Evolutionary conservation across 306 rosid genomes (phyloP), one percentile per base, ranked within the genome.

Genomic region (Vicia faba): DNA sequence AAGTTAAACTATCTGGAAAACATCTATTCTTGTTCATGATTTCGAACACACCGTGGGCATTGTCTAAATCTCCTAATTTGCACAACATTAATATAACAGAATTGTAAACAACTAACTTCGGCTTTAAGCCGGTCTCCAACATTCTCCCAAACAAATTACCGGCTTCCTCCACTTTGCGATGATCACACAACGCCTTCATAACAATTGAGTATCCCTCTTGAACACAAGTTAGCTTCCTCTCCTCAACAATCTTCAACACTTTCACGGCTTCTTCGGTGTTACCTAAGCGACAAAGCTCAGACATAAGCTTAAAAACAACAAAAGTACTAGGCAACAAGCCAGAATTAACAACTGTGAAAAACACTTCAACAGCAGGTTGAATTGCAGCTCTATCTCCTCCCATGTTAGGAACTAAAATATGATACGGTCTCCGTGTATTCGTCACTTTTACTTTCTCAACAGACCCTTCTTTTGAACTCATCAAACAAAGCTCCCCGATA

Each of bases 11-110:
- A 76, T 88, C 88, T 3, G 95, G 87, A 55, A 78, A 44, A 29
- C 95, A 84, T 59, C 91, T 68, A 14, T 85, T 82, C 79, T 66
- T 85, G 72, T 80, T 83, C 95, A 88, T 88, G 26, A 80, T 76
- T 69, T 82, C 81, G 48, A 78, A 85, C 13, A 88, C 87, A 70
- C 70, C 72, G 8, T 64, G 74, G 4, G 95, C 95, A 69, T 62
- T 69, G 50, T 69, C 79, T 69, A 85, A 71, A 64, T 72, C 79
- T 14, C 95, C 89, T 64, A 84, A 15, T 74, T 84, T 88, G 74
- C 95, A 88, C 13, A 85, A 64, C 91, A 85, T 78, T 43, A 73
- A 69, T 68, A 88, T 84, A 71, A 88, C 38, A 68, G 82, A 65
- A 74, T 82, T 88, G 71, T 85, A 85, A 74, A 84, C 77, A 41